Percentiles rank a stretch among this genome's conserved stretches.
Evolutionary conservation across 208 protist genomes (phyloP).

Genomic region (Leishmania guyanensis): DNA sequence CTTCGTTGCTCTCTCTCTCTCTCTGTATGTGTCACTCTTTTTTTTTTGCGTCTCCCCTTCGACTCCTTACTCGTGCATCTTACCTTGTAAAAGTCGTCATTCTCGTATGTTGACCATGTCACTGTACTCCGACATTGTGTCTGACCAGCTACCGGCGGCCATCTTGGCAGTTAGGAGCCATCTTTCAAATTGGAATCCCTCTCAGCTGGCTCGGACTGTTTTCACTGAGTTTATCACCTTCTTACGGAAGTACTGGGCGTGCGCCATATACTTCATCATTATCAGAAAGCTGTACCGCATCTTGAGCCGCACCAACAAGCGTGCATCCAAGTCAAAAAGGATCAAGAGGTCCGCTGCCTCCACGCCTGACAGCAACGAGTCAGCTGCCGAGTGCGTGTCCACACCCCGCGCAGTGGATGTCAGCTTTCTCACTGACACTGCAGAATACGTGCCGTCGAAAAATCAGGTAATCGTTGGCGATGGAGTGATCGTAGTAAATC

Average conservation of each 20-base stretch:
- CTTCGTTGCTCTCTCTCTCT: neutral
- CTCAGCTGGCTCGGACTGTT: slow-evolving; percentile 19
- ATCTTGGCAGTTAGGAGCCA: slow-evolving; percentile 20
- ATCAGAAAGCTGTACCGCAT: slow-evolving; percentile 41
- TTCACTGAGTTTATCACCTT: slow-evolving; percentile 26
- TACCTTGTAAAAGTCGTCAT: neutral
- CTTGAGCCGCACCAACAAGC: slow-evolving; percentile 23
- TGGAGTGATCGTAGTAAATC: slow-evolving; percentile 62
- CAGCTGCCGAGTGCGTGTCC: slow-evolving; percentile 7
- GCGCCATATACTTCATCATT: slow-evolving; percentile 43
- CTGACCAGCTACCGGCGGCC: slow-evolving; percentile 39
- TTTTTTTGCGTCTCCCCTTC: neutral
- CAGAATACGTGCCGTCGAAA: slow-evolving; percentile 8
- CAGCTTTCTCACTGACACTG: slow-evolving; percentile 14
- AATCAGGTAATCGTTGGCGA: slow-evolving; percentile 55
- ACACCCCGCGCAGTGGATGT: slow-evolving; percentile 5
- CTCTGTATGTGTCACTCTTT: neutral
- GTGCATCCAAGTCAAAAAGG: slow-evolving; percentile 6
- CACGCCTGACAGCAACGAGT: slow-evolving; percentile 22
- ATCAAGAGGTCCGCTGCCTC: slow-evolving; percentile 25
- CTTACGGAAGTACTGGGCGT: slow-evolving; percentile 38
- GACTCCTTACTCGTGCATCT: neutral
- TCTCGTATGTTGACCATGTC: slow-evolving; percentile 12
- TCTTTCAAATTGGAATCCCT: slow-evolving; percentile 13
- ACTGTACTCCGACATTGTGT: slow-evolving; percentile 35